A percentile compares a stretch with the other conserved stretches of the same genome.
phyloP scores from a whole-genome alignment of 768 basidiomycete genomes.

The Mycena albidolilacea region DNA sequence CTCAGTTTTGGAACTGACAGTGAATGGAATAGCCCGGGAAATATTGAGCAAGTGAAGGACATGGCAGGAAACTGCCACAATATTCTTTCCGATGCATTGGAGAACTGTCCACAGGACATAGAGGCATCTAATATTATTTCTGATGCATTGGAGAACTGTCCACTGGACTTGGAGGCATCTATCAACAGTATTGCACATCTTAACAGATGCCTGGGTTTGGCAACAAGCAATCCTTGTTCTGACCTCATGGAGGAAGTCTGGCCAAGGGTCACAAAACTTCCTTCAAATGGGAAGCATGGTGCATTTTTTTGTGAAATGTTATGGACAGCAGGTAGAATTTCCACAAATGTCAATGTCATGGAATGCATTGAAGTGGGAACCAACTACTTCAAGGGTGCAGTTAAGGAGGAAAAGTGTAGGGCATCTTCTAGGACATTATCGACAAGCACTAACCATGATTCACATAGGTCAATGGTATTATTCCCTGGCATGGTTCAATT shows the following conservation, averaged over 20 bases:
- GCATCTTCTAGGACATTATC: neutral
- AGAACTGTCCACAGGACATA: neutral
- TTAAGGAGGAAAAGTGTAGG: slow-evolving; percentile 6
- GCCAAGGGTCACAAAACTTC: neutral
- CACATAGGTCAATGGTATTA: slow-evolving; percentile 5
- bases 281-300: neutral
- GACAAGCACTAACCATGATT: neutral
- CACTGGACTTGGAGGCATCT: neutral
- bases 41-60: slow-evolving; percentile 1
- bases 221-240: neutral
- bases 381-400: neutral
- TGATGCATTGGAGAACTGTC: neutral
- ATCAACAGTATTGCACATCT: slow-evolving; percentile 7
- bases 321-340: neutral
- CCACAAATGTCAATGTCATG: neutral
- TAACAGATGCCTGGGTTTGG: neutral
- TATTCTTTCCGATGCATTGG: slow-evolving; percentile 7
- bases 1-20: neutral
- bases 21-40: neutral
- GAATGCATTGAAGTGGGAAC: slow-evolving; percentile 10
- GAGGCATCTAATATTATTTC: neutral
- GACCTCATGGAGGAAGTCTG: slow-evolving; percentile 1
- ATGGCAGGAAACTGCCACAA: neutral
- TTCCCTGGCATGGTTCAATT: neutral
- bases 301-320: neutral